Evolutionary conservation across 192 early-diverging fungal species (phyloP).

Genomic region (Umbelopsis vinacea): DNA sequence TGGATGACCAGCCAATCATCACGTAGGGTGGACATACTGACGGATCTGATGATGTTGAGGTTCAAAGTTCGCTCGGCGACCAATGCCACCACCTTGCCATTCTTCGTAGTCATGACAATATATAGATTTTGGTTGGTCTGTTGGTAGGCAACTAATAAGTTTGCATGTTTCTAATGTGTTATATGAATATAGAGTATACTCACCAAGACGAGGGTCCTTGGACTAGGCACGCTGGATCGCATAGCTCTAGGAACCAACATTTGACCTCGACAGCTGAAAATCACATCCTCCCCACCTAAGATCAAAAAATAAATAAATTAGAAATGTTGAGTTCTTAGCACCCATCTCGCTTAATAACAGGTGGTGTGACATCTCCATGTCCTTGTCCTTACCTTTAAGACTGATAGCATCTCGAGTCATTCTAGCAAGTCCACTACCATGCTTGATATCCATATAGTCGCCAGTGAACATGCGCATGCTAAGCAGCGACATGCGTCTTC

Average conservation of each 20-base stretch:
- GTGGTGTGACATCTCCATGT: background rate
- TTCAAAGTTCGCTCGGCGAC: slow-evolving; percentile 57
- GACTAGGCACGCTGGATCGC: slow-evolving; percentile 75
- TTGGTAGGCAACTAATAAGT: background rate
- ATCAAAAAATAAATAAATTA: slow-evolving; percentile 15
- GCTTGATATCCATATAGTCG: slow-evolving; percentile 83
- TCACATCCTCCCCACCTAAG: slow-evolving; percentile 51
- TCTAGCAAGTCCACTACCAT: slow-evolving; percentile 47
- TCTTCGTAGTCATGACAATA: slow-evolving; percentile 61
- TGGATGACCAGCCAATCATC: slow-evolving; percentile 78
- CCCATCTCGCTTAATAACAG: too few species aligned
- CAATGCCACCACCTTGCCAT: slow-evolving; percentile 58
- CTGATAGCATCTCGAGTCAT: slow-evolving; percentile 52
- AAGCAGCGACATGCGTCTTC: slow-evolving; percentile 84
- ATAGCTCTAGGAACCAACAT: slow-evolving; percentile 70
- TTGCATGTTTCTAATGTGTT: background rate
- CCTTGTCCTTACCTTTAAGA: slow-evolving; percentile 36
- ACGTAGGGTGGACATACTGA: slow-evolving; percentile 69
- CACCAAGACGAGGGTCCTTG: slow-evolving; percentile 71
- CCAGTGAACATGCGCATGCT: slow-evolving; percentile 87
- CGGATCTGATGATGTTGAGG: slow-evolving; percentile 55
- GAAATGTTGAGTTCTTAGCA: background rate
- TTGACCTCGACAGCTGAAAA: slow-evolving; percentile 67
- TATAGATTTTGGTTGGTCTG: slow-evolving; percentile 63
- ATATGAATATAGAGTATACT: background rate